Evolutionary conservation across 2,329 filamentous ascomycete species (phyloP).

Genomic region (Fusarium burgessii): DNA sequence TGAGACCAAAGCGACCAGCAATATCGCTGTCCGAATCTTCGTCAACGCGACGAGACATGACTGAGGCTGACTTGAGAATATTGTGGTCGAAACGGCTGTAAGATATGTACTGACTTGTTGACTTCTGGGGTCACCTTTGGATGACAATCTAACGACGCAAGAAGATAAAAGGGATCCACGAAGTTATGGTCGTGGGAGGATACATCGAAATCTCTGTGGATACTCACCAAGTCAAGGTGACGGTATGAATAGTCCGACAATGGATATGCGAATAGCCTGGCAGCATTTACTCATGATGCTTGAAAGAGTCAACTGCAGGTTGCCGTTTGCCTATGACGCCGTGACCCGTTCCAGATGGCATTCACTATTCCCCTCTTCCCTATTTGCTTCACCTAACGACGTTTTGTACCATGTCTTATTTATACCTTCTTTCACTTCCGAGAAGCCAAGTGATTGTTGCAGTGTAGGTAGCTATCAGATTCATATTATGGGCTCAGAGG

Average conservation of each 20-base stretch:
- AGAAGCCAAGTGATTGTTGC: not conserved
- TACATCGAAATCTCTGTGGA: not conserved
- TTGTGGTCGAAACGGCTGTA: not conserved
- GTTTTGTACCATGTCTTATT: not conserved
- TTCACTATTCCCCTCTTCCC: not conserved
- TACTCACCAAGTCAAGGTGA: not conserved
- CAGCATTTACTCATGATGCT: not conserved
- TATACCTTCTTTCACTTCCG: too few species aligned
- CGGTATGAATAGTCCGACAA: not conserved
- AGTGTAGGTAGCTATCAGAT: not conserved
- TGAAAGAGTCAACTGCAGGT: constrained; percentile 2
- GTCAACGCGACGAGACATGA: not conserved
- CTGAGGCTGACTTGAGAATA: not conserved
- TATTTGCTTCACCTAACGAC: not conserved
- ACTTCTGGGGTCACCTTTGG: not conserved
- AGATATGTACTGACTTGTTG: not conserved
- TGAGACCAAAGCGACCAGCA: not conserved
- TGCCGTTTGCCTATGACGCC: not conserved
- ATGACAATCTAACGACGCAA: not conserved
- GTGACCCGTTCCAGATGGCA: not conserved
- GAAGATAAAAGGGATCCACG: not conserved
- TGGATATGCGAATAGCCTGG: not conserved
- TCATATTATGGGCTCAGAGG: not conserved
- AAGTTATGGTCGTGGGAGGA: not conserved
- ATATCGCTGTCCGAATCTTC: constrained; percentile 1